A percentile compares a stretch with the other conserved stretches of the same genome.
phyloP scores from a whole-genome alignment of 78 protist species.

The Protostelium mycophagum region DNA sequence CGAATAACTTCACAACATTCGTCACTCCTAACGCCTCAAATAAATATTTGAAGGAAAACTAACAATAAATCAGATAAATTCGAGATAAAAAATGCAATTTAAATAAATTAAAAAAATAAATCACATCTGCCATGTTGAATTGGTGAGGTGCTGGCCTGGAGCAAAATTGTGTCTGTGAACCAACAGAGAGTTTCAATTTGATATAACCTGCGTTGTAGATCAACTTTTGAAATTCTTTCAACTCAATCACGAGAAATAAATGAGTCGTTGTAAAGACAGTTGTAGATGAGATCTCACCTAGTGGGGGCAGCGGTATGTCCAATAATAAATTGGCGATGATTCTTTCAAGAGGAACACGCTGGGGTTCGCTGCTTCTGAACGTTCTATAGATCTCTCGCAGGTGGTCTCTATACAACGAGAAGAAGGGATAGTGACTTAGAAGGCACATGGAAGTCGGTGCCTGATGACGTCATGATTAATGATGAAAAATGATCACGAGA shows the following conservation, averaged over 20 bases:
- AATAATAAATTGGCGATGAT: conserved; percentile 30
- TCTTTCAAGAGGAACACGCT: conserved; percentile 38
- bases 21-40: conserved; percentile 21
- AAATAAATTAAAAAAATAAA: not conserved
- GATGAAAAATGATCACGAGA: not conserved
- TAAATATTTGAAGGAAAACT: conserved; percentile 42
- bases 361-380: conserved; percentile 1
- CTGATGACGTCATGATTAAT: conserved; percentile 8
- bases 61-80: not conserved
- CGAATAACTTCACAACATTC: conserved; percentile 13
- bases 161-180: not conserved
- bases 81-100: not conserved
- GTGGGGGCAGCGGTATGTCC: conserved; percentile 43
- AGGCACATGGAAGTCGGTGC: conserved; percentile 49
- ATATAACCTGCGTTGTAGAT: not conserved
- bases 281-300: conserved; percentile 32
- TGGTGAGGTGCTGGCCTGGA: not conserved
- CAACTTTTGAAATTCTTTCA: conserved; percentile 16
- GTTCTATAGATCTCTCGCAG: conserved; percentile 36
- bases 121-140: not conserved
- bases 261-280: not conserved
- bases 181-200: not conserved
- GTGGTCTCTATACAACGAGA: conserved; percentile 19
- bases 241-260: conserved; percentile 5
- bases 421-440: conserved; percentile 40